Evolutionary conservation across 805 yeast genomes (phyloP), one percentile per base, ranked within the genome.

Genomic region (Lipomyces oligophaga): DNA sequence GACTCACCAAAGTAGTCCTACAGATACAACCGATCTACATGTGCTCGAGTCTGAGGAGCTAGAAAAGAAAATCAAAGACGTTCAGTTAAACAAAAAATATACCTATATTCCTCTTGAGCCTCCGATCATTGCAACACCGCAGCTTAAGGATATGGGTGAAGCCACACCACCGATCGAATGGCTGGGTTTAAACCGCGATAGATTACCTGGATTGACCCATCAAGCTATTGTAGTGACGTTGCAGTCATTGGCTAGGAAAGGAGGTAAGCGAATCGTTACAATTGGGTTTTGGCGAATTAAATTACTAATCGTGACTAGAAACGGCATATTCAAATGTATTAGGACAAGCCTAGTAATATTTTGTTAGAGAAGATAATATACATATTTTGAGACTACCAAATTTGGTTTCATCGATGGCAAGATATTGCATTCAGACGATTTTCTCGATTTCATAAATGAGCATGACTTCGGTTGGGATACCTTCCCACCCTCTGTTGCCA

Each of bases 101-200:
- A 63, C 63, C 0, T 87, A 87, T 58, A 58, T 72, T 26, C 78
- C 97, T 0, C 60, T 85, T 8, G 79, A 75, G 30, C 84, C 83
- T 8, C 96, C 97, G 0, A 71, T 77, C 5, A 87, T 93, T 30
- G 94, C 85, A 52, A 85, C 93, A 16, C 97, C 97, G 1, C 90
- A 83, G 57, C 70, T 93, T 60, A 80, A 80, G 60, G 97, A 93
- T 60, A 72, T 93, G 59, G 97, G 98, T 21, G 89, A 83, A 66
- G 97, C 97, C 1, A 93, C 98, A 0, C 98, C 98, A 0, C 98
- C 98, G 1, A 68, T 93, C 47, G 98, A 93, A 63, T 93, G 98
- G 98, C 85, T 93, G 69, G 98, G 98, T 1, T 72, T 93, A 25
- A 93, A 93, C 63, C 74, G 97, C 55, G 77, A 83, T 58, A 78